These are phyloP conservation scores for Tetraselmis striata DNA, from an alignment of 139 green algal genomes.

Conservation along the genomic window DNA sequence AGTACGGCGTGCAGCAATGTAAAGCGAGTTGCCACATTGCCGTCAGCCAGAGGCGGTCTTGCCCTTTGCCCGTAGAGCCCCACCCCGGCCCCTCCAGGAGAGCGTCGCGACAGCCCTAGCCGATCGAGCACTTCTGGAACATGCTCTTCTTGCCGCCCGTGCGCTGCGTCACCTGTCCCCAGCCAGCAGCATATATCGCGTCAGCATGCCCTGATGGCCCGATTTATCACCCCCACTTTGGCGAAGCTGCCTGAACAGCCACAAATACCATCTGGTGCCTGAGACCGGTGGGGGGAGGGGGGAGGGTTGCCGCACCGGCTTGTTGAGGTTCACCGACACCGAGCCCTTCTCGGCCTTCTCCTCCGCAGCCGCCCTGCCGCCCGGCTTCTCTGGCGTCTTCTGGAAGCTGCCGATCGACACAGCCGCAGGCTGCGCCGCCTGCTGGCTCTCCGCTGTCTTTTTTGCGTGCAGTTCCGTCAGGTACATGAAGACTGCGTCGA, in stretches of 20 bases:
- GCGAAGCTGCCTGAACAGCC: not conserved
- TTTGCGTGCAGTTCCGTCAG: constrained; percentile 43
- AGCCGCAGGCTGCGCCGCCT: not conserved
- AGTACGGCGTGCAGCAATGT: too few relatives aligned
- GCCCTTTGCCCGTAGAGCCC: too few relatives aligned
- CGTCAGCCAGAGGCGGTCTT: too few relatives aligned
- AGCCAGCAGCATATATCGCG: too few relatives aligned
- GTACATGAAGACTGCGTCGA: constrained; percentile 59
- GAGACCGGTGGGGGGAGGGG: not conserved
- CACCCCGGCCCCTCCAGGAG: too few relatives aligned
- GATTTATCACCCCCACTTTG: not conserved
- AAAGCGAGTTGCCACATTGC: too few relatives aligned
- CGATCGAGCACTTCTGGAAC: constrained; percentile 3
- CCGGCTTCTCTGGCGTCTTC: not conserved
- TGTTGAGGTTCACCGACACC: constrained; percentile 6
- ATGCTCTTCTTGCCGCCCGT: constrained; percentile 22
- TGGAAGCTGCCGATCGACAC: not conserved
- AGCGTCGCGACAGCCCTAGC: too few relatives aligned
- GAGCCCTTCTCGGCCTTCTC: not conserved
- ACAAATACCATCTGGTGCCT: not conserved
- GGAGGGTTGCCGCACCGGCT: constrained; percentile 6
- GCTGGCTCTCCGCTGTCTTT: constrained; percentile 14
- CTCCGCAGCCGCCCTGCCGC: not conserved
- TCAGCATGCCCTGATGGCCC: too few relatives aligned
- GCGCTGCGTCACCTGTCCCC: not conserved